These are phyloP conservation scores for Ostreobium quekettii DNA, from an alignment of 139 green algal genomes.

Conservation along the genomic window DNA sequence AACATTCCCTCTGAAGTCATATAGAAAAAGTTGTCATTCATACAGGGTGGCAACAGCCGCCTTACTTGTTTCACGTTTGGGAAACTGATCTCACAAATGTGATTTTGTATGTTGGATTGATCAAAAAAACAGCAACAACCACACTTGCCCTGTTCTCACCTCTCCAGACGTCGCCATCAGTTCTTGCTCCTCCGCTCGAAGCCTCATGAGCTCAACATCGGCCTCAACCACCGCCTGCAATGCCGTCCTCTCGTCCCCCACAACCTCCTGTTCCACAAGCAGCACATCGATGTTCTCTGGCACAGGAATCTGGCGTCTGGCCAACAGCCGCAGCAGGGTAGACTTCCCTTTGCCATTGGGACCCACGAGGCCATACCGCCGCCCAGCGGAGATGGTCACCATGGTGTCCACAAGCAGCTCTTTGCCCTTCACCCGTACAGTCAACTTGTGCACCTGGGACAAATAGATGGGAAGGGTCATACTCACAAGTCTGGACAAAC, in stretches of 20 bases:
- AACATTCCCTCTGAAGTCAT: too few relatives aligned
- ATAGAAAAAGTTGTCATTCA: too few relatives aligned
- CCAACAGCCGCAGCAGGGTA: slow-evolving; percentile 93
- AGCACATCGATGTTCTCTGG: slow-evolving; percentile 94
- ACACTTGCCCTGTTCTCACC: too few relatives aligned
- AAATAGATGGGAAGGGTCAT: neutral
- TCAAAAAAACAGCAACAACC: too few relatives aligned
- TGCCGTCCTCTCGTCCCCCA: slow-evolving; percentile 61
- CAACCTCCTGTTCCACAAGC: slow-evolving; percentile 97
- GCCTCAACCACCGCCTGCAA: slow-evolving; percentile 84
- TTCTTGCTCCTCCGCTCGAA: slow-evolving; percentile 77
- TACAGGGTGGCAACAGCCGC: too few relatives aligned
- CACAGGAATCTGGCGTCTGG: slow-evolving; percentile 85
- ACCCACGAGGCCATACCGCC: slow-evolving; percentile 73
- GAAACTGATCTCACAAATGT: too few relatives aligned
- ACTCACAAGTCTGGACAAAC: neutral
- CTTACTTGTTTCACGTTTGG: too few relatives aligned
- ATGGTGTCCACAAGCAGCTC: slow-evolving; percentile 87
- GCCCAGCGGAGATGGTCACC: slow-evolving; percentile 80
- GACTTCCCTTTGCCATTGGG: slow-evolving; percentile 95
- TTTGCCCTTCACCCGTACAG: slow-evolving; percentile 95
- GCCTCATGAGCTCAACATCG: slow-evolving; percentile 85
- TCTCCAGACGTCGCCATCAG: too few relatives aligned
- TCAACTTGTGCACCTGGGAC: slow-evolving; percentile 87
- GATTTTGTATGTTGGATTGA: too few relatives aligned